phyloP scores from a whole-genome alignment of 169 alveolate genomes.

The Prorocentrum cordatum region DNA sequence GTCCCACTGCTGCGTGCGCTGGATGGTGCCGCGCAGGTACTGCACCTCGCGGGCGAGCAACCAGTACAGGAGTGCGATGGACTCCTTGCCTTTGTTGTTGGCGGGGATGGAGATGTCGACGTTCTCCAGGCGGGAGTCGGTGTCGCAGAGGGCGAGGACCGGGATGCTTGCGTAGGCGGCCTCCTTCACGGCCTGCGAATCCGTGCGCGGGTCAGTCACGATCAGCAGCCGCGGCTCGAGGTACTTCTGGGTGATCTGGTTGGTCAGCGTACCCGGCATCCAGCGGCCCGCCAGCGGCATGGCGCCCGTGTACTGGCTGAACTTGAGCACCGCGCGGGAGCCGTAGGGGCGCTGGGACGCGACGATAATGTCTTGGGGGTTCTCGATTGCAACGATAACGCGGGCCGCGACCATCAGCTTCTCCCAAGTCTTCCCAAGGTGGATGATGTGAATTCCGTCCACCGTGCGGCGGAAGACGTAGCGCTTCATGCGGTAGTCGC shows the following conservation, averaged over 20 bases:
- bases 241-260: slow-evolving; percentile 94
- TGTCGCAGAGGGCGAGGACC: slow-evolving; percentile 93
- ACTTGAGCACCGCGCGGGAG: slow-evolving; percentile 97
- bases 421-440: slow-evolving; percentile 96
- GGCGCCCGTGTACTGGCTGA: slow-evolving; percentile 94
- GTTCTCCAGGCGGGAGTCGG: slow-evolving; percentile 94
- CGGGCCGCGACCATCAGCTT: slow-evolving; percentile 96
- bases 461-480: slow-evolving; percentile 64
- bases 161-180: slow-evolving; percentile 81
- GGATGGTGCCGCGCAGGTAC: slow-evolving; percentile 82
- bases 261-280: slow-evolving; percentile 99
- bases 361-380: slow-evolving; percentile 96
- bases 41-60: slow-evolving; percentile 96
- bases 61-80: slow-evolving; percentile 97
- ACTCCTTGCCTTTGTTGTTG: slow-evolving; percentile 93
- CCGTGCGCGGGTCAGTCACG: slow-evolving; percentile 98
- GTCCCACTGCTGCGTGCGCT: slow-evolving; percentile 67
- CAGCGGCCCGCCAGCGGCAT: slow-evolving; percentile 96
- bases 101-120: slow-evolving; percentile 99
- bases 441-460: slow-evolving; percentile 92
- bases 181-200: slow-evolving; percentile 93
- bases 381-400: slow-evolving; percentile 94
- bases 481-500: slow-evolving; percentile 68
- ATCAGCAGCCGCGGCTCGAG: slow-evolving; percentile 97
- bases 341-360: slow-evolving; percentile 92